phyloP scores from a whole-genome alignment of 257 asterid species.

The Parsonsia alboflavescens region DNA sequence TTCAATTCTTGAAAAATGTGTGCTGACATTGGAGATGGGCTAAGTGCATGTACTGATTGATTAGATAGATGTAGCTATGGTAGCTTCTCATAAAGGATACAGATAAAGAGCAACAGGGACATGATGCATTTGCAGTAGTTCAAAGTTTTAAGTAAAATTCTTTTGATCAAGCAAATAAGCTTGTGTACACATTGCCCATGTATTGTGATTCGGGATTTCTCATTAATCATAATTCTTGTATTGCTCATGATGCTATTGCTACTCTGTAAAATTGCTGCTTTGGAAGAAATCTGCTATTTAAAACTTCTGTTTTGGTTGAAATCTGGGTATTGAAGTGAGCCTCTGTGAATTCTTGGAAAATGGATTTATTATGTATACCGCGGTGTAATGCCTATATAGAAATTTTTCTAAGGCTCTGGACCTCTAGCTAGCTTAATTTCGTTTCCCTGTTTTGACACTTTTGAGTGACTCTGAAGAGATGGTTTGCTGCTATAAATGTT shows the following conservation, averaged over 20 bases:
- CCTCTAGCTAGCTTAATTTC: neutral
- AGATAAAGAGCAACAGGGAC: neutral
- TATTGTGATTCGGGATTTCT: neutral
- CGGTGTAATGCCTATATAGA: neutral
- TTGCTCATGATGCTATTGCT: neutral
- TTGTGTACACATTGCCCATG: neutral
- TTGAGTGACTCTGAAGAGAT: neutral
- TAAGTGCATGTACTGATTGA: slow-evolving; percentile 12
- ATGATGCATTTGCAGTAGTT: neutral
- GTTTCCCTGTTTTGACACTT: too few species aligned
- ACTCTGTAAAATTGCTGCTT: neutral
- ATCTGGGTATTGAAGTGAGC: neutral
- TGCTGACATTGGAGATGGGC: neutral
- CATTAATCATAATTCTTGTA: neutral
- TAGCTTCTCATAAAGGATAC: neutral
- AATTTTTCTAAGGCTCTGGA: neutral
- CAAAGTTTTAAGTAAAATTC: neutral
- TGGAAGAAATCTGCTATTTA: neutral
- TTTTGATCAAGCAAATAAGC: slow-evolving; percentile 5
- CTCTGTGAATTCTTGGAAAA: neutral
- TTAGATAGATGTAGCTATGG: neutral
- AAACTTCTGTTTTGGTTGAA: neutral
- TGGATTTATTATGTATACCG: neutral
- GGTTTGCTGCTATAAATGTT: neutral
- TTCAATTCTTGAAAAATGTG: neutral